Evolutionary conservation across 2,329 filamentous ascomycete species (phyloP).

Genomic region (Penicillium sp.): DNA sequence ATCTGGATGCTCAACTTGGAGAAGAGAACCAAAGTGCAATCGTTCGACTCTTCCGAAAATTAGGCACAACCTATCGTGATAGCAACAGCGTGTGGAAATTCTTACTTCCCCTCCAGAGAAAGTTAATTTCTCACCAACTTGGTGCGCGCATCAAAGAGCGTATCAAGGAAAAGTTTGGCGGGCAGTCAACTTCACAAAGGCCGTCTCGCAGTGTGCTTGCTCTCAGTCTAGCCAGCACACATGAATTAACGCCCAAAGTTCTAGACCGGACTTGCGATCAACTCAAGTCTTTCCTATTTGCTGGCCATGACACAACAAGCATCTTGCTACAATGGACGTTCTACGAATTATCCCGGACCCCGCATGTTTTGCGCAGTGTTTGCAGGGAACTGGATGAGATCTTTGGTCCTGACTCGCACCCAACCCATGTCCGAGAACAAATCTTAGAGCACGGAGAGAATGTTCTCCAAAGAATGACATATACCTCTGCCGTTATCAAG

Average conservation of each 20-base stretch:
- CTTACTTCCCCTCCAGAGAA: neutral
- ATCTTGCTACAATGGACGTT: slow-evolving; percentile 20
- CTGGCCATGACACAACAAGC: slow-evolving; percentile 24
- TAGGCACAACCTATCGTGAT: slow-evolving; percentile 10
- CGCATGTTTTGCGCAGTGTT: slow-evolving; percentile 34
- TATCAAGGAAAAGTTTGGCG: neutral
- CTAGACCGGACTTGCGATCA: slow-evolving; percentile 21
- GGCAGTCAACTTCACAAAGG: neutral
- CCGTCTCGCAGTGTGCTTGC: neutral
- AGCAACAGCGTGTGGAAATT: neutral
- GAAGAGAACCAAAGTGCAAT: slow-evolving; percentile 17
- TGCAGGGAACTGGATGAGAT: slow-evolving; percentile 54
- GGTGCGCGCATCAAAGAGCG: neutral
- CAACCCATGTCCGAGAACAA: slow-evolving; percentile 24
- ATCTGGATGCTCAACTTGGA: slow-evolving; percentile 23
- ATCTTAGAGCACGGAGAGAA: slow-evolving; percentile 38
- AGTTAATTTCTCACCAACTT: neutral
- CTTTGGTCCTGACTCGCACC: slow-evolving; percentile 44
- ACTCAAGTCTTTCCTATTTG: slow-evolving; percentile 32
- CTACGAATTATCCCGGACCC: slow-evolving; percentile 22
- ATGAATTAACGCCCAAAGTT: neutral
- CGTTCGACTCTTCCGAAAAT: slow-evolving; percentile 22
- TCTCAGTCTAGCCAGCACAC: neutral
- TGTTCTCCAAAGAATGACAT: slow-evolving; percentile 49
- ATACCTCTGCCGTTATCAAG: slow-evolving; percentile 54